Conservation (phyloP, 2,329 filamentous ascomycete genomes). For the Talaromyces sp. region DNA sequence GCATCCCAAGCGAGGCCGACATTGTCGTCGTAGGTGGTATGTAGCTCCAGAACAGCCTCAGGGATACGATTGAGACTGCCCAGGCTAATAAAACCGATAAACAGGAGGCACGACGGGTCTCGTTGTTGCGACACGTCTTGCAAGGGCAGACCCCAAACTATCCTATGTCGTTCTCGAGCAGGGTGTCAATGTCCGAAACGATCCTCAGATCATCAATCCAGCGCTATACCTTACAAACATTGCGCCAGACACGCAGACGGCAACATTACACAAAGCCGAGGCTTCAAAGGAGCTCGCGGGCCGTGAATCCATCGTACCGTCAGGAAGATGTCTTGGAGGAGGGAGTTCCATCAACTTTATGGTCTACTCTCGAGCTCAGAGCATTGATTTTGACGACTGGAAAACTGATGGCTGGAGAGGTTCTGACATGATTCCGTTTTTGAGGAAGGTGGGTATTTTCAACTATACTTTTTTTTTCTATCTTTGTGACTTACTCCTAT, state of each 20-base stretch:
- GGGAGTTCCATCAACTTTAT: conserved; percentile 58
- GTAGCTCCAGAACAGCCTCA: background rate
- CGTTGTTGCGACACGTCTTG: conserved; percentile 47
- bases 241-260: conserved; percentile 44
- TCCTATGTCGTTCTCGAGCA: conserved; percentile 51
- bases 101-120: conserved; percentile 46
- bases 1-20: conserved; percentile 1
- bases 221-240: conserved; percentile 48
- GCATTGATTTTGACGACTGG: conserved; percentile 44
- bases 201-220: conserved; percentile 48
- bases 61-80: background rate
- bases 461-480: background rate
- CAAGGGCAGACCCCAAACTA: conserved; percentile 46
- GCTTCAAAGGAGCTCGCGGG: conserved; percentile 29
- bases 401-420: conserved; percentile 48
- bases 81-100: background rate
- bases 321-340: conserved; percentile 55
- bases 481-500: background rate
- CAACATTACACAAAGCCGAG: conserved; percentile 50
- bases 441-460: conserved; percentile 39
- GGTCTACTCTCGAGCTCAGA: conserved; percentile 41
- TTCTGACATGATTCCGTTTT: conserved; percentile 49
- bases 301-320: conserved; percentile 32
- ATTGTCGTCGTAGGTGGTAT: conserved; percentile 5
- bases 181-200: conserved; percentile 50